These are phyloP conservation scores for Talaromyces sp. DNA, from an alignment of 2,329 filamentous ascomycete species.

Conservation along the genomic window DNA sequence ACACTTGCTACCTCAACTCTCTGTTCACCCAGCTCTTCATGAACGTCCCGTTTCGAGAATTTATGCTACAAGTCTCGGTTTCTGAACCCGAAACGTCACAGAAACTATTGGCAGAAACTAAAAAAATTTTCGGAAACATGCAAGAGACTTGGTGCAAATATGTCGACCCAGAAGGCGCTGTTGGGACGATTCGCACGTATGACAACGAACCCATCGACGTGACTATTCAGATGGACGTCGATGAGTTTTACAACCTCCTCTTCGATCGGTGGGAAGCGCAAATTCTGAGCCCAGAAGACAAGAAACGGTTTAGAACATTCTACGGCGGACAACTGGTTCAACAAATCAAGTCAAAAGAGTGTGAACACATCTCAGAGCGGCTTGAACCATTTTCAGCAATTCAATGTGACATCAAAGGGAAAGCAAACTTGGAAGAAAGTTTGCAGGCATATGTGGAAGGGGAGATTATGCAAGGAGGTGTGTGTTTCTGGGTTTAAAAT, in stretches of 20 bases:
- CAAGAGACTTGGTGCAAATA: slow-evolving; percentile 73
- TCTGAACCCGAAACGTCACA: slow-evolving; percentile 54
- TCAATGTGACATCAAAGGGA: slow-evolving; percentile 94
- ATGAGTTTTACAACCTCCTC: slow-evolving; percentile 92
- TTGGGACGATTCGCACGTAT: slow-evolving; percentile 73
- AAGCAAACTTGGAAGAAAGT: slow-evolving; percentile 75
- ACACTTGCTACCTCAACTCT: slow-evolving; percentile 97
- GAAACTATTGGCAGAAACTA: slow-evolving; percentile 68
- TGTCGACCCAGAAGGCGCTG: slow-evolving; percentile 68
- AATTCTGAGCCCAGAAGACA: slow-evolving; percentile 62
- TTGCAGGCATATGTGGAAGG: slow-evolving; percentile 93
- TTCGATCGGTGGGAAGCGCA: slow-evolving; percentile 89
- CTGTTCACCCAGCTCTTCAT: slow-evolving; percentile 92
- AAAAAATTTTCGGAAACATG: slow-evolving; percentile 77
- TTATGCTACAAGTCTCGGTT: slow-evolving; percentile 66
- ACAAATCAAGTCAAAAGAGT: slow-evolving; percentile 93
- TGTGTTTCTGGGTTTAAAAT: slow-evolving; percentile 18
- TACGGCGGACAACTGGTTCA: slow-evolving; percentile 90
- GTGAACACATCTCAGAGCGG: slow-evolving; percentile 84
- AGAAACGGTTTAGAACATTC: slow-evolving; percentile 70
- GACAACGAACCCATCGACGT: slow-evolving; percentile 81
- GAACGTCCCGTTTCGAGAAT: slow-evolving; percentile 81
- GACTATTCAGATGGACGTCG: slow-evolving; percentile 91
- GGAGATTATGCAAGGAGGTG: slow-evolving; percentile 88
- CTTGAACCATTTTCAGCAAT: slow-evolving; percentile 90